Percentiles rank a stretch among this genome's conserved stretches.
These are phyloP conservation scores for Raphanus raphanistrum DNA, from an alignment of 345 rosid genomes.

Conservation along the genomic window DNA sequence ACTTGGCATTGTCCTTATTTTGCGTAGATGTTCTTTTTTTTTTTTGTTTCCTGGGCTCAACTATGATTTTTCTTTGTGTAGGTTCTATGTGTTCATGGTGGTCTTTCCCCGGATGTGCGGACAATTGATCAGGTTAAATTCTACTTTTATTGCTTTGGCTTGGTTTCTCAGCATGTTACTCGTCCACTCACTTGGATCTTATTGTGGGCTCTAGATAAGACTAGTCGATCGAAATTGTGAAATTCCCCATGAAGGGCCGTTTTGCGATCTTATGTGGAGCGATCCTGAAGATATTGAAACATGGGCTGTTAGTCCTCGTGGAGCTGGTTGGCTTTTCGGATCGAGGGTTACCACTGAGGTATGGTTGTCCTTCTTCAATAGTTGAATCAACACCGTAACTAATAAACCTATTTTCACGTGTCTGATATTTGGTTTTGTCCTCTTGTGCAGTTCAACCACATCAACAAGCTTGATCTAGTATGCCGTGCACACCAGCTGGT, in stretches of 20 bases:
- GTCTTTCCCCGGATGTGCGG: slow-evolving; percentile 97
- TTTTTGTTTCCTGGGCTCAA: slow-evolving; percentile 7
- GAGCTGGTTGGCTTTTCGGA: slow-evolving; percentile 99
- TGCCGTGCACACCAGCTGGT: slow-evolving; percentile 99
- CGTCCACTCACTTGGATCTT: slow-evolving; percentile 20
- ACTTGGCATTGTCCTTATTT: not conserved
- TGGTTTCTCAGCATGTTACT: slow-evolving; percentile 11
- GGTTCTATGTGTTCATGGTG: slow-evolving; percentile 99
- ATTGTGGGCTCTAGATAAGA: slow-evolving; percentile 64
- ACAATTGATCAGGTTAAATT: slow-evolving; percentile 86
- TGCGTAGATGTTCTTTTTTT: not conserved
- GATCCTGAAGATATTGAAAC: slow-evolving; percentile 99
- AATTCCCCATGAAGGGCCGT: slow-evolving; percentile 99
- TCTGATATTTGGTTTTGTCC: slow-evolving; percentile 13
- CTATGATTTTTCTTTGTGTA: slow-evolving; percentile 20
- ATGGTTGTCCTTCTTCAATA: not conserved
- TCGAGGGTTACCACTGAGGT: slow-evolving; percentile 99
- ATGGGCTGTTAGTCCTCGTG: slow-evolving; percentile 99
- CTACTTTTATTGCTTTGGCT: not conserved
- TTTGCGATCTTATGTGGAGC: slow-evolving; percentile 99
- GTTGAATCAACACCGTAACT: not conserved
- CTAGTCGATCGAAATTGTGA: slow-evolving; percentile 90
- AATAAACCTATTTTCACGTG: slow-evolving; percentile 14
- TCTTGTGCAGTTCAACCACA: slow-evolving; percentile 76
- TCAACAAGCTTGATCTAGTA: slow-evolving; percentile 91